Base-by-base conservation (phyloP, 1,139 yeast genomes). In the Yamadazyma sp. region DNA sequence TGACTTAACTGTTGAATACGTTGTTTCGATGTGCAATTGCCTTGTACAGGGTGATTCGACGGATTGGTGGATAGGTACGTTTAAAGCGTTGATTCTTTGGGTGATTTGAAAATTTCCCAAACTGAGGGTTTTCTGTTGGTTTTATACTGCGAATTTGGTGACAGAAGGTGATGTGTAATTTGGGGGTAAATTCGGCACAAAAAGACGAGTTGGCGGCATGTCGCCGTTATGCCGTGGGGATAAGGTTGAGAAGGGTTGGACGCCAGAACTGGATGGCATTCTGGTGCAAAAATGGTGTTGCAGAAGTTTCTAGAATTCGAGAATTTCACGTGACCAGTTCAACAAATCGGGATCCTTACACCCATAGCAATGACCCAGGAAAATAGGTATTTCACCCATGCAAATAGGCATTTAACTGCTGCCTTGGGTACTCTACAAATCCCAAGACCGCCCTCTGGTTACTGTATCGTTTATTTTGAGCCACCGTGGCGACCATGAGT, bases 1-100 rank as follows among this genome's bases (percentile, higher is more conserved):
- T 39, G 40, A 39, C 40, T 39, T 39, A 37, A 39, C 38, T 39
- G 14, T n/a, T 27, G 28, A 12, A n/a, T 7, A 10, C 29, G 13
- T 16, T 15, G 29, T 27, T n/a, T 27, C 29, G n/a, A 11, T 15
- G 10, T 17, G 25, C 25, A 14, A 23, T 12, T 22, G 21, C 24
- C 13, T 29, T 9, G 12, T 7, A 27, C 14, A 27, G 29, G 29
- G n/a, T 14, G 12, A 21, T 18, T 13, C 32, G 3, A 29, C 23
- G 16, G 17, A n/a, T 13, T 5, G 17, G 18, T 27, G 11, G 12
- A 24, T 29, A 16, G 14, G 20, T n/a, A 25, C 15, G 14, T 25
- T 26, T 9, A 11, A 12, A 23, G 14, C 28, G 24, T 21, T 20
- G 8, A 21, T 31, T 31, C 12, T n/a, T 6, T 21, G 17, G n/a